Evolutionary conservation across 1,284 basidiomycete genomes (phyloP).

Genomic region (Vanrija sp.): DNA sequence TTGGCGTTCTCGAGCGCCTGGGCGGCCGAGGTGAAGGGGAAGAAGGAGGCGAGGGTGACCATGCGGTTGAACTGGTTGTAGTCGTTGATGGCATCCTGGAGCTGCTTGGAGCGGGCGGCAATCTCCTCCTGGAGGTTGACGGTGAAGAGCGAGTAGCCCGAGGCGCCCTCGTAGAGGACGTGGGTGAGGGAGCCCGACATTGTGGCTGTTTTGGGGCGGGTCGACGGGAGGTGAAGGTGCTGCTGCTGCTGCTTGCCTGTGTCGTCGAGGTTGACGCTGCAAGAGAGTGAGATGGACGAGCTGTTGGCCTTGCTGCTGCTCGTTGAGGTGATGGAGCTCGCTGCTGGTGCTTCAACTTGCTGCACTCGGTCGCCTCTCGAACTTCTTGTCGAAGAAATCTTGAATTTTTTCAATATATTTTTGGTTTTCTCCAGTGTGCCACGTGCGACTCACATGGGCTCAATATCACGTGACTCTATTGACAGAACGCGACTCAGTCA

Average conservation of each 20-base stretch:
- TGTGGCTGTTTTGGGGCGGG: slow-evolving; percentile 6
- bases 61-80: slow-evolving; percentile 90
- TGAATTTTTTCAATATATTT: neutral
- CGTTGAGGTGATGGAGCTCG: neutral
- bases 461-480: too few species aligned
- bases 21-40: slow-evolving; percentile 90
- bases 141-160: slow-evolving; percentile 92
- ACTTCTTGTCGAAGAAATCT: neutral
- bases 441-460: neutral
- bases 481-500: too few species aligned
- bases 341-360: neutral
- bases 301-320: too few species aligned
- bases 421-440: neutral
- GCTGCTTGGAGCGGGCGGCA: slow-evolving; percentile 71
- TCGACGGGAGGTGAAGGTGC: too few species aligned
- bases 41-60: slow-evolving; percentile 86
- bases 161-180: slow-evolving; percentile 89
- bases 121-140: slow-evolving; percentile 86
- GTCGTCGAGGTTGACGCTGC: neutral
- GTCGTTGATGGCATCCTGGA: slow-evolving; percentile 83
- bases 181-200: slow-evolving; percentile 61
- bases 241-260: neutral
- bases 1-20: slow-evolving; percentile 96
- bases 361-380: neutral
- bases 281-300: too few species aligned